Percentiles rank a stretch among this genome's conserved stretches.
Evolutionary conservation across 2,329 filamentous ascomycete species (phyloP).

Genomic region (Pseudogymnoascus sp.): DNA sequence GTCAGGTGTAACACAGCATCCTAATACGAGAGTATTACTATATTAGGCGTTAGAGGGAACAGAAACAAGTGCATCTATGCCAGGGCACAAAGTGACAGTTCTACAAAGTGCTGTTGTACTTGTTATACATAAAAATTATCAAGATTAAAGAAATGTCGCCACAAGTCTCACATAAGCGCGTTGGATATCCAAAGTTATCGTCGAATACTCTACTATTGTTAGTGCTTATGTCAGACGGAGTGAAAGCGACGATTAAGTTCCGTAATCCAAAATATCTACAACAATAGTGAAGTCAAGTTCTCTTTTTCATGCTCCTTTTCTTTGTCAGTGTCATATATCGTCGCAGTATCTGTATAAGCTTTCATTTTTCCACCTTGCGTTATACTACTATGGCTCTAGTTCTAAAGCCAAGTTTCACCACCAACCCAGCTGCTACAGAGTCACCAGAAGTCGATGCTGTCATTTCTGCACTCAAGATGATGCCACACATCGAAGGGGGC

Average conservation of each 20-base stretch:
- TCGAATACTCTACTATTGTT: neutral
- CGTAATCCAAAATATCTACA: neutral
- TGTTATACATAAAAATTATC: neutral
- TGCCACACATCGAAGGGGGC: constrained; percentile 56
- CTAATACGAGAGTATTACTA: neutral
- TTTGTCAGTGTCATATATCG: neutral
- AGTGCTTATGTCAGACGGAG: neutral
- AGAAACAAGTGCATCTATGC: neutral
- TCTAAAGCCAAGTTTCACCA: constrained; percentile 27
- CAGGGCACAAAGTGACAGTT: neutral
- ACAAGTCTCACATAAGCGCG: neutral
- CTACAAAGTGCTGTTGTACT: neutral
- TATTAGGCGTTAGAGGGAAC: neutral
- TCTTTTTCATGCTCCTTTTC: neutral
- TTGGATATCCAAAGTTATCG: neutral
- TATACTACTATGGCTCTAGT: neutral
- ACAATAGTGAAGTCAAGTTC: neutral
- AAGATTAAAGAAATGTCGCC: neutral
- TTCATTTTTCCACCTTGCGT: neutral
- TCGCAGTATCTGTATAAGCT: neutral
- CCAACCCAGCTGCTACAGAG: constrained; percentile 27
- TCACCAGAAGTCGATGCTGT: constrained; percentile 31
- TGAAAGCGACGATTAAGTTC: neutral
- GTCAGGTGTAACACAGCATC: no score
- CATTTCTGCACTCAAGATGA: constrained; percentile 42